phyloP scores from a whole-genome alignment of 768 basidiomycete genomes.

The Boletales sp. region DNA sequence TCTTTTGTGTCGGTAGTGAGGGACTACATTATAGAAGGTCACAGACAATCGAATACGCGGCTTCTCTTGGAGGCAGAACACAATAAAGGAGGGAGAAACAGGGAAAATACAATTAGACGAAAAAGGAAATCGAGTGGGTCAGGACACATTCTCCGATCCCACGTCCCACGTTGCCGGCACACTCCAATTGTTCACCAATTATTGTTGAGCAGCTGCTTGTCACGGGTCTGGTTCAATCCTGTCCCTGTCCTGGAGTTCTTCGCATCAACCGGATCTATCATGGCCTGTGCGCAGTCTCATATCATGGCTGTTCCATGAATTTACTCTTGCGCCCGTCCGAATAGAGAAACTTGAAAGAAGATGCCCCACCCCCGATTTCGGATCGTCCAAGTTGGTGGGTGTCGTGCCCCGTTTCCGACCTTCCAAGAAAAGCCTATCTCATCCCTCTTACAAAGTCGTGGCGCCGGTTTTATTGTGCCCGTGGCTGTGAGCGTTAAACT shows the following conservation, averaged over 20 bases:
- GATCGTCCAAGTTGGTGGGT: conserved; percentile 6
- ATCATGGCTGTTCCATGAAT: conserved; percentile 14
- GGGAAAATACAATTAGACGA: conserved; percentile 34
- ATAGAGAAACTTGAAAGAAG: conserved; percentile 32
- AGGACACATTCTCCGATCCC: conserved; percentile 9
- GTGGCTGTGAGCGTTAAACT: conserved; percentile 16
- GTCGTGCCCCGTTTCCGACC: conserved; percentile 5
- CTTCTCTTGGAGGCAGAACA: conserved; percentile 28
- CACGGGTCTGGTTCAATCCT: conserved; percentile 3
- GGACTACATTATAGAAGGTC: conserved; percentile 26
- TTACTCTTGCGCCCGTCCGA: conserved; percentile 22
- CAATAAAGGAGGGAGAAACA: conserved; percentile 33
- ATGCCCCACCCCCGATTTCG: conserved; percentile 14
- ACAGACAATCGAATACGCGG: conserved; percentile 18
- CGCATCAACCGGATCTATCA: conserved; percentile 25
- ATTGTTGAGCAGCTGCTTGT: conserved; percentile 1
- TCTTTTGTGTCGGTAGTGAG: conserved; percentile 36
- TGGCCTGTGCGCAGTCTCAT: background rate
- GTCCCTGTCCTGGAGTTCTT: conserved; percentile 10
- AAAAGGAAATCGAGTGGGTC: conserved; percentile 28
- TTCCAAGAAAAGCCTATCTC: conserved; percentile 13
- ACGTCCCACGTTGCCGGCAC: conserved; percentile 26
- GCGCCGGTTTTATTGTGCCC: conserved; percentile 18
- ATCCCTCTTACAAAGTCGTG: conserved; percentile 10
- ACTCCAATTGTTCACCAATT: conserved; percentile 29